Evolutionary conservation across 2,329 filamentous ascomycete species (phyloP), one percentile per base, ranked within the genome.

Genomic region (Sarocladiaceae sp.): DNA sequence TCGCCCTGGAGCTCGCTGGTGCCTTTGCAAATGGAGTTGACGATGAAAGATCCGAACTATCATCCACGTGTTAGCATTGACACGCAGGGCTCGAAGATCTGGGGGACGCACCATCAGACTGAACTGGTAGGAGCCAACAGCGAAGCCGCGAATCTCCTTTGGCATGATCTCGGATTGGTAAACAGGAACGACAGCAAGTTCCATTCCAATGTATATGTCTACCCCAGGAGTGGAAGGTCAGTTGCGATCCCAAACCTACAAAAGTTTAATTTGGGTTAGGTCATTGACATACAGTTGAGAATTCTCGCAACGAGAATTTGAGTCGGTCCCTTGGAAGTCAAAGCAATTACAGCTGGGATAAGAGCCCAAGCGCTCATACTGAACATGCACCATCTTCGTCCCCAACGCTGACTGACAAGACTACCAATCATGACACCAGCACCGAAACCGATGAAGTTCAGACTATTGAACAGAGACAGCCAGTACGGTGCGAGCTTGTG

Each of bases 131-230:
- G 62, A 59, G 7, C 59, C 60, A 12, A 69, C 66, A 4, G 62
- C 59, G 15, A 67, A 57, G 7, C 66, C 66, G 11, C 67, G 62
- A n/a, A 61, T 55, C 11, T 54, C 47, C 1, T 56, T 55, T 0
- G 66, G 67, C 1, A 62, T 59, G 25, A 68, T 58, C 55, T 70
- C 67, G 2, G 65, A 63, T 51, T 68, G 65, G 17, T 60, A 60
- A 1, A 66, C 57, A 0, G 69, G 70, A 5, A 71, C 65, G 3
- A 66, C 58, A 1, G 69, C 60, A 7, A 72, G 60, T 53, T 72
- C 69, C 62, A 70, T 71, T 13, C 69, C 70, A 28, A 71, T 60
- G 44, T 72, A 72, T 18, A 67, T 48, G 51, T 46, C 37, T 40
- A n/a, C n/a, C n/a, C n/a, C n/a, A n/a, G n/a, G n/a, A 69, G 70